A percentile compares a stretch with the other conserved stretches of the same genome.
Evolutionary conservation across 1,284 basidiomycete species (phyloP).

Genomic region (Marasmius sp.): DNA sequence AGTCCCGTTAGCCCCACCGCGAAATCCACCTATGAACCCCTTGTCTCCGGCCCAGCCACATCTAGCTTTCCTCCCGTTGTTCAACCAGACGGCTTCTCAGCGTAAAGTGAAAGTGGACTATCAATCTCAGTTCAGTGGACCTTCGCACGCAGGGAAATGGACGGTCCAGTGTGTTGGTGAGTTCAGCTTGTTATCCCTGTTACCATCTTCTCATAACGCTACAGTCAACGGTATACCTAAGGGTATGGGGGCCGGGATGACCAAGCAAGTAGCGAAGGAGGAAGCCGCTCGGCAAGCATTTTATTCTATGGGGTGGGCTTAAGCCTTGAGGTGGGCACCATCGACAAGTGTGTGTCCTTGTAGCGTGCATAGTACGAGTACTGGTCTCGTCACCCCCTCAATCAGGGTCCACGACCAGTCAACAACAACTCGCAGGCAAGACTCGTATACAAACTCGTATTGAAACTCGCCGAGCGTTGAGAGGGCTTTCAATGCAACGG

Average conservation of each 20-base stretch:
- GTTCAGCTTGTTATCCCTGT: conserved; percentile 18
- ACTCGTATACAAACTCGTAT: no score
- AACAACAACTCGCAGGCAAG: no score
- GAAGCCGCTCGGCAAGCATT: conserved; percentile 69
- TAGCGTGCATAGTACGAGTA: no score
- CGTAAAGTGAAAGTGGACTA: conserved; percentile 63
- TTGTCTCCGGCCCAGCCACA: conserved; percentile 57
- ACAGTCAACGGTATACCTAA: conserved; percentile 68
- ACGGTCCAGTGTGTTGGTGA: conserved; percentile 60
- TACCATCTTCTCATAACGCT: conserved; percentile 1
- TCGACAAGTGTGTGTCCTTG: no score
- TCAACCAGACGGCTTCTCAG: conserved; percentile 71
- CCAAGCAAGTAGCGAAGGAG: conserved; percentile 74
- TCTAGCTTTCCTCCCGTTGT: conserved; percentile 62
- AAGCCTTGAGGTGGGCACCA: not conserved
- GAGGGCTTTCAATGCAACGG: no score
- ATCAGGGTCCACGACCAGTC: no score
- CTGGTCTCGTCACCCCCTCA: no score
- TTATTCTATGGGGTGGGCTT: conserved; percentile 70
- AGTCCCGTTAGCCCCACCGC: not conserved
- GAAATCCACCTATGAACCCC: conserved; percentile 41
- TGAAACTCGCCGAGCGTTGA: no score
- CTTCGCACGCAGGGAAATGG: conserved; percentile 67
- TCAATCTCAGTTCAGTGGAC: conserved; percentile 55
- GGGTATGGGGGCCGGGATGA: conserved; percentile 58